Conservation (phyloP, 139 green algal species). For the Edaphochlamys debaryana region DNA sequence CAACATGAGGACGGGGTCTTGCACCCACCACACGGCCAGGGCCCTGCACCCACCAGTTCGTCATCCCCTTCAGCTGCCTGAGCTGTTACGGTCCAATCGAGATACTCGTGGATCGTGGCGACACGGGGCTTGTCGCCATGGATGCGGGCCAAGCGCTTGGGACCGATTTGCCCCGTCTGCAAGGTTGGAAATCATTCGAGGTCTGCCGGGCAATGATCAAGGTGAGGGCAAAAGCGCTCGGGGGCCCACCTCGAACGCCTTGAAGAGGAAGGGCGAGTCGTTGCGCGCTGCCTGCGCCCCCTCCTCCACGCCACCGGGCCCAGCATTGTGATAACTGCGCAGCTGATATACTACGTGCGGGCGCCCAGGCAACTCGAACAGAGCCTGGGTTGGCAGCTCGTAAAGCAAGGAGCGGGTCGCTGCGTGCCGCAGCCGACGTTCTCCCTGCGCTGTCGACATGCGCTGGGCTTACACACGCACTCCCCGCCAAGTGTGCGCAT, state of each 20-base stretch:
- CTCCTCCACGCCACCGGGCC: slow-evolving; percentile 22
- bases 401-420: slow-evolving; percentile 54
- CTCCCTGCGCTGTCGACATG: slow-evolving; percentile 51
- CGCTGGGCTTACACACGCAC: no score
- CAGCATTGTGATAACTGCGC: slow-evolving; percentile 56
- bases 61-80: slow-evolving; percentile 67
- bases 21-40: no score
- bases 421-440: slow-evolving; percentile 39
- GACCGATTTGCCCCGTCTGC: slow-evolving; percentile 83
- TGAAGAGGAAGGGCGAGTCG: slow-evolving; percentile 92
- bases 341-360: slow-evolving; percentile 78
- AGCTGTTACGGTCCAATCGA: slow-evolving; percentile 94
- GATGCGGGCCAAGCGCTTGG: slow-evolving; percentile 70
- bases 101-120: slow-evolving; percentile 95
- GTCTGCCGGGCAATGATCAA: no score
- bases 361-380: slow-evolving; percentile 79
- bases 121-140: slow-evolving; percentile 72
- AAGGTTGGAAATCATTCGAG: no score
- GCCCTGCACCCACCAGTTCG: slow-evolving; percentile 73
- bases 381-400: slow-evolving; percentile 60
- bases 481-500: no score
- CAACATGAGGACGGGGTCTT: no score
- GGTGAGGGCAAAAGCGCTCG: no score
- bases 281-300: slow-evolving; percentile 52
- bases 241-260: no score